Evolutionary conservation across 163 green algal genomes (phyloP), one percentile per base, ranked within the genome.

Genomic region (Chlamydomonas reinhardtii): DNA sequence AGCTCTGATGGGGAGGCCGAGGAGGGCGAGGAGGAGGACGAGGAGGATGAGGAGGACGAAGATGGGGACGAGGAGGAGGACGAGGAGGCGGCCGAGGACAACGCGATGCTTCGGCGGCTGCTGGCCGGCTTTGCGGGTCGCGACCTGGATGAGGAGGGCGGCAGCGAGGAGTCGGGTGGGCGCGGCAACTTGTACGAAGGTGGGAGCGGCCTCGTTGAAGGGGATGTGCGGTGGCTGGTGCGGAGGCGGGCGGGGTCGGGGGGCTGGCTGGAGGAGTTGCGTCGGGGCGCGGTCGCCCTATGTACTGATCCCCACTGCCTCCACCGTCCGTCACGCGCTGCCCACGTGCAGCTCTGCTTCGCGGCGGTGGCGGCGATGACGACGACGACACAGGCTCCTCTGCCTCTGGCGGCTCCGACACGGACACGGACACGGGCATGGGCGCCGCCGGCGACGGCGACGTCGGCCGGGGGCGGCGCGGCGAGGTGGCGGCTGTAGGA

Each of bases 121-220:
- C 80, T 86, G 54, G 59, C 37, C 1, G 80, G 80, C 80, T 87
- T 87, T 32, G 72, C 71, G 37, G 72, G 72, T 24, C 69, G 82
- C 6, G 72, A 82, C 62, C 43, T 87, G 82, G 82, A 81, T 12
- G 82, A 73, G 39, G 61, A 16, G 15, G 72, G 43, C 5, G 82
- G 43, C 15, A 62, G 65, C 0, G 59, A 75, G 16, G 39, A 75
- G 37, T 39, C 8, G 29, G 82, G 39, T 27, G 61, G 32, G 0
- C 32, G 56, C 0, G 70, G 80, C 70, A 86, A 86, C 69, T 34
- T 86, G 80, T 86, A 86, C 35, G 80, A 86, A 54, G 80, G 80
- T 86, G 66, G 4, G 66, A 11, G 31, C 22, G 16, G 62, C 9
- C 9, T 68, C 22, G 62, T 31, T 15, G 16, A 32, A 69, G 19